These are phyloP conservation scores for Francoa sonchifolia DNA, from an alignment of 441 rosid species.

Conservation along the genomic window DNA sequence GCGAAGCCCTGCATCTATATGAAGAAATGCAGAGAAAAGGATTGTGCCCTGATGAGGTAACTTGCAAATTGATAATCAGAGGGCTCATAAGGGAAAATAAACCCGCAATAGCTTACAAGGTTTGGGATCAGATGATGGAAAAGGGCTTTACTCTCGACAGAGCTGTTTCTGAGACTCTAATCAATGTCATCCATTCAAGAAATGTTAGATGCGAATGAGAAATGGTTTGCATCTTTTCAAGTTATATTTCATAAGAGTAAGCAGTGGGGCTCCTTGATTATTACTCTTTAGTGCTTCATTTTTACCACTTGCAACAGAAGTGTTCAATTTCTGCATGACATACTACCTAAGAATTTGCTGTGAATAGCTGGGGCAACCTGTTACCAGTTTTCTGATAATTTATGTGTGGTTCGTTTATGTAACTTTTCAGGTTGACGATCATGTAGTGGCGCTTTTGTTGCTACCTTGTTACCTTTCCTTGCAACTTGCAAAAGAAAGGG, in stretches of 20 bases:
- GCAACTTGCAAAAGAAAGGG: too few species aligned
- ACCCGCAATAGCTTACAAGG: conserved; percentile 43
- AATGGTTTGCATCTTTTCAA: conserved; percentile 20
- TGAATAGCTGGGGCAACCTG: too few species aligned
- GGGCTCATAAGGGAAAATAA: conserved; percentile 59
- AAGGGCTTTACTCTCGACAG: conserved; percentile 82
- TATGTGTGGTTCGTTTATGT: too few species aligned
- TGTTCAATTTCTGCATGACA: too few species aligned
- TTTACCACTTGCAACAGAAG: neutral
- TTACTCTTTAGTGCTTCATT: conserved; percentile 3
- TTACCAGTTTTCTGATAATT: too few species aligned
- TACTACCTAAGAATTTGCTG: too few species aligned
- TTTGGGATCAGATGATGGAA: conserved; percentile 99
- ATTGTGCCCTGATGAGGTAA: conserved; percentile 59
- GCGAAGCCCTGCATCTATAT: conserved; percentile 48
- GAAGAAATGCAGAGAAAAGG: conserved; percentile 61
- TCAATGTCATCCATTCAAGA: conserved; percentile 32
- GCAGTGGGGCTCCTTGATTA: conserved; percentile 1
- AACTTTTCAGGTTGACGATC: too few species aligned
- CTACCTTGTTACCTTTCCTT: too few species aligned
- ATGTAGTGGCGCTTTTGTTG: too few species aligned
- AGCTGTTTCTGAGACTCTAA: conserved; percentile 50
- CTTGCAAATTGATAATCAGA: conserved; percentile 68
- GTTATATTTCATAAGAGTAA: too few species aligned
- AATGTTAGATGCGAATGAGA: conserved; percentile 20